Evolutionary conservation across 2,329 filamentous ascomycete genomes (phyloP).

Genomic region (Fusarium subtropicale): DNA sequence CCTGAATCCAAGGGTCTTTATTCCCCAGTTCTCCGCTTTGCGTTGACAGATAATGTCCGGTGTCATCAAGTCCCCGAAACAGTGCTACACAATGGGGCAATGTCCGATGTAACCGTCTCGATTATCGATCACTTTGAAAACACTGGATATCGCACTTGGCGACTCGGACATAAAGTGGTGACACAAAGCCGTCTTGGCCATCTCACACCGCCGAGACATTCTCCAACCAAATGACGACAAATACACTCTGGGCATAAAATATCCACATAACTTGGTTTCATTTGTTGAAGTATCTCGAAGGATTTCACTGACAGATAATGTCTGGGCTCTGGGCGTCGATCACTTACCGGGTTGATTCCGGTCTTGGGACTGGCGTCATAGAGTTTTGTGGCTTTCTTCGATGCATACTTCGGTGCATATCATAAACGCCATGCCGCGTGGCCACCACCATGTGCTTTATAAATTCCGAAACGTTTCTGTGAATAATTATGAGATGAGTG

Average conservation of each 20-base stretch:
- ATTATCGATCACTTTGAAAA: not conserved
- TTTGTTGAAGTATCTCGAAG: not conserved
- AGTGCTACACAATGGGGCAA: not conserved
- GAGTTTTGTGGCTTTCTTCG: slow-evolving; percentile 11
- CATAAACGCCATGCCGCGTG: not conserved
- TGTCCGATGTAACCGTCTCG: not conserved
- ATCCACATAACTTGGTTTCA: not conserved
- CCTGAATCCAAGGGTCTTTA: too few relatives aligned
- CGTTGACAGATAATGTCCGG: not conserved
- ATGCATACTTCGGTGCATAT: slow-evolving; percentile 24
- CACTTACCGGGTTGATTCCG: not conserved
- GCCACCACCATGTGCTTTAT: not conserved
- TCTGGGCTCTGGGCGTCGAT: not conserved
- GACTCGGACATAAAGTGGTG: not conserved
- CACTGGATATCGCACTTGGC: not conserved
- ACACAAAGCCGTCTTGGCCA: not conserved
- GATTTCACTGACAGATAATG: not conserved
- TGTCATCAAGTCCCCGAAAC: not conserved
- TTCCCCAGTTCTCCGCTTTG: not conserved
- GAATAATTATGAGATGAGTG: not conserved
- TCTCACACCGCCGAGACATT: not conserved
- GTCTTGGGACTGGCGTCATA: slow-evolving; percentile 15
- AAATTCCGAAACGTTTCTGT: not conserved
- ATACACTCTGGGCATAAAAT: too few relatives aligned
- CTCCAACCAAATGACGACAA: not conserved